These are phyloP conservation scores for Scutellaria minor DNA, from an alignment of 257 asterid genomes.

Conservation along the genomic window DNA sequence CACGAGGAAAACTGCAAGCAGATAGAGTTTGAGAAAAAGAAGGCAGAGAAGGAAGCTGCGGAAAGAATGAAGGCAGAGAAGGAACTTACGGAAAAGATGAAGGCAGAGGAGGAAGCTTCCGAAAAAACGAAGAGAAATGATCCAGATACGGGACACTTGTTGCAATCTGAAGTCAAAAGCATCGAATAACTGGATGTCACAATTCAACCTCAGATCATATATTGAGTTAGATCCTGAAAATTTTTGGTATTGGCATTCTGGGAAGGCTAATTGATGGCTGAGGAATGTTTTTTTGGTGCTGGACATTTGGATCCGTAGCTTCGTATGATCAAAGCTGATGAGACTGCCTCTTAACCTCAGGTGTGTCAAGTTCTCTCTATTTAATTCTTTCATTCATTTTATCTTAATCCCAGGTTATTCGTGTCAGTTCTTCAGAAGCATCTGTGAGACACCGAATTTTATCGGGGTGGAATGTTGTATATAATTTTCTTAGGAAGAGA, in stretches of 20 bases:
- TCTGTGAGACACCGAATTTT: conserved; percentile 32
- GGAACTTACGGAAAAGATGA: conserved; percentile 79
- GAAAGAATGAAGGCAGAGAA: conserved; percentile 76
- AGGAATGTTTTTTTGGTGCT: neutral
- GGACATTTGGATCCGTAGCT: conserved; percentile 24
- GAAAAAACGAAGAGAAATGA: conserved; percentile 54
- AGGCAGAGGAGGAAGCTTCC: conserved; percentile 84
- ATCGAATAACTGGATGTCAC: conserved; percentile 38
- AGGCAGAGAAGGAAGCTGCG: conserved; percentile 85
- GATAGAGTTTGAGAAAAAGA: conserved; percentile 76
- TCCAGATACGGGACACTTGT: conserved; percentile 49
- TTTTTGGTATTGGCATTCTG: neutral
- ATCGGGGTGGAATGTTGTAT: conserved; percentile 38
- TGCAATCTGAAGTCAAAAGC: conserved; percentile 40
- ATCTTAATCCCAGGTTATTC: conserved; percentile 8
- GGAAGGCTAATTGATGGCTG: neutral
- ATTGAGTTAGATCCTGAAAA: neutral
- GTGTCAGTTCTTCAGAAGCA: conserved; percentile 38
- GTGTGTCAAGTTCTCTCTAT: conserved; percentile 14
- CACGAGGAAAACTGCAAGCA: conserved; percentile 89
- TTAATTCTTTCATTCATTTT: neutral
- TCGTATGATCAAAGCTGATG: neutral
- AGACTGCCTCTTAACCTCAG: neutral
- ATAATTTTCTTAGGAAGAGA: conserved; percentile 35
- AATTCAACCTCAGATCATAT: neutral